These are phyloP conservation scores for Endocalyx cinctus DNA, from an alignment of 2,329 filamentous ascomycete species.

Conservation along the genomic window DNA sequence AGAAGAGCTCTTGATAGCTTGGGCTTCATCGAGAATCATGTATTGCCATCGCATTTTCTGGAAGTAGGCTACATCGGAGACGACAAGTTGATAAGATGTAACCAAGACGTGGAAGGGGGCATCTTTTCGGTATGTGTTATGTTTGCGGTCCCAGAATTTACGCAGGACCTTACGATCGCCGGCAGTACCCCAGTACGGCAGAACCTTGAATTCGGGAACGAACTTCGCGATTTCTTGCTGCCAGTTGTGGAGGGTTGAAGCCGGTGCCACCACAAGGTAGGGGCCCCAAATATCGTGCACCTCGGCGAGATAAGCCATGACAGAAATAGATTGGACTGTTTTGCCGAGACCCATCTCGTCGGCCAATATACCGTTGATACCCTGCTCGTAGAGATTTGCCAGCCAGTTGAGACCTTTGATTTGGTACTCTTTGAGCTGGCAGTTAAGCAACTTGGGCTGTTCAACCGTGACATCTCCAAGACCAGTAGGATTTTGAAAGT, in stretches of 20 bases:
- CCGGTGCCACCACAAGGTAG: conserved; percentile 92
- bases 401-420: conserved; percentile 99
- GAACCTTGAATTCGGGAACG: conserved; percentile 87
- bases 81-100: conserved; percentile 95
- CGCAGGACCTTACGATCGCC: conserved; percentile 92
- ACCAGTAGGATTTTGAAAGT: conserved; percentile 97
- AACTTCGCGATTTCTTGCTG: conserved; percentile 97
- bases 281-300: conserved; percentile 98
- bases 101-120: conserved; percentile 94
- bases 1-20: conserved; percentile 96
- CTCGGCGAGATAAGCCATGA: conserved; percentile 98
- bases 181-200: conserved; percentile 96
- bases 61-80: conserved; percentile 94
- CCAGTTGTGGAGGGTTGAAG: conserved; percentile 98
- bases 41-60: conserved; percentile 99
- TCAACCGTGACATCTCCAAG: conserved; percentile 91
- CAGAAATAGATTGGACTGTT: conserved; percentile 97
- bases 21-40: conserved; percentile 98
- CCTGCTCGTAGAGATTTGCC: conserved; percentile 97
- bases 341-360: conserved; percentile 99
- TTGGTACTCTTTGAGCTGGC: conserved; percentile 97
- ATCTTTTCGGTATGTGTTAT: conserved; percentile 90
- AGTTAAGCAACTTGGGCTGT: conserved; percentile 88
- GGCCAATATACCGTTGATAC: conserved; percentile 97
- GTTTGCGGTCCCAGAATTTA: conserved; percentile 99